These are phyloP conservation scores for Rhizopus delemar DNA, from an alignment of 371 early-diverging fungal genomes.

Conservation along the genomic window DNA sequence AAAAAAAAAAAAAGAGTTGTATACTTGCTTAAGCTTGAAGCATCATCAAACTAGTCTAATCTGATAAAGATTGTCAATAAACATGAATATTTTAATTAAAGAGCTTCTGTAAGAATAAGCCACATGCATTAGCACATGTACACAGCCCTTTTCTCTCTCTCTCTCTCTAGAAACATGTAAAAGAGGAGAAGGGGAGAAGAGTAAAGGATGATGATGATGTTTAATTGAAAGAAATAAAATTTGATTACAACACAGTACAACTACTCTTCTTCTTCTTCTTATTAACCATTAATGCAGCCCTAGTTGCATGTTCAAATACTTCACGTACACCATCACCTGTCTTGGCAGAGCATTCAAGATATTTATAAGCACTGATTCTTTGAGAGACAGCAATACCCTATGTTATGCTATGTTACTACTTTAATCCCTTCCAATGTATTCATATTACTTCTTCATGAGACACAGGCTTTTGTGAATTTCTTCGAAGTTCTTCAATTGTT, in stretches of 20 bases:
- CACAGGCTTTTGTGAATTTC: conserved; percentile 81
- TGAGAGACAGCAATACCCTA: conserved; percentile 53
- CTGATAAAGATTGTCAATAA: background rate
- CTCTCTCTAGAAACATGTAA: too few relatives aligned
- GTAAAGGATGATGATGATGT: background rate
- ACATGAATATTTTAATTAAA: conserved; percentile 12
- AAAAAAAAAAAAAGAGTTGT: background rate
- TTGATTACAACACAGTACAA: conserved; percentile 56
- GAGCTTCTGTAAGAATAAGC: conserved; percentile 11
- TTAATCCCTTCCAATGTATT: too few relatives aligned
- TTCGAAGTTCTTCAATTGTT: conserved; percentile 76
- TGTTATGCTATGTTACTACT: background rate
- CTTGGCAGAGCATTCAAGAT: conserved; percentile 96
- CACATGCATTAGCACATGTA: background rate
- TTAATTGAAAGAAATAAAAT: background rate
- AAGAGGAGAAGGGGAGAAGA: too few relatives aligned
- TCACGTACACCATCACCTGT: conserved; percentile 90
- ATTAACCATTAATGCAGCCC: conserved; percentile 76
- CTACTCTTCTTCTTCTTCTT: conserved; percentile 51
- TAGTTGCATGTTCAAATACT: conserved; percentile 91
- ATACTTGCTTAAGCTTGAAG: too few relatives aligned
- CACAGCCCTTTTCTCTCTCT: too few relatives aligned
- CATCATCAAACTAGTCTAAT: too few relatives aligned
- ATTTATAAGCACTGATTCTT: conserved; percentile 86
- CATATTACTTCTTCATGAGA: conserved; percentile 68